A percentile compares a stretch with the other conserved stretches of the same genome.
phyloP scores from a whole-genome alignment of 2,329 filamentous ascomycete genomes.

The Botrytis sinoallii region DNA sequence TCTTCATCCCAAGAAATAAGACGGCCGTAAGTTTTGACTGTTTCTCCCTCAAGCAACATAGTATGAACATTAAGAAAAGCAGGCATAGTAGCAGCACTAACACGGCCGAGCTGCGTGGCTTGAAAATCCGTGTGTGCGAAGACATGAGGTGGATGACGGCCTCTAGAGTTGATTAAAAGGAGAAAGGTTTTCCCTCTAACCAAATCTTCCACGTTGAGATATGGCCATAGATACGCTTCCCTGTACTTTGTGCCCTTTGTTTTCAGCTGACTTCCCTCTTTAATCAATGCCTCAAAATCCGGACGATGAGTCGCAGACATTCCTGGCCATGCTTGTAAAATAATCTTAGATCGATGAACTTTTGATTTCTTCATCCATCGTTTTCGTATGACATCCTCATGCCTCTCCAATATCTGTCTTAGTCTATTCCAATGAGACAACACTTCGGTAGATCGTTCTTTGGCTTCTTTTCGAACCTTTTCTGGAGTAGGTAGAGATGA shows the following conservation, averaged over 20 bases:
- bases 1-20: constrained; percentile 41
- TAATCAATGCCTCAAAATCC: constrained; percentile 43
- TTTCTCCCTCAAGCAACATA: constrained; percentile 39
- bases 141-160: constrained; percentile 43
- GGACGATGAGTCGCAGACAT: constrained; percentile 51
- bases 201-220: constrained; percentile 58
- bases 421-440: constrained; percentile 22
- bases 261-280: constrained; percentile 25
- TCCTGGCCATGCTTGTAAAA: constrained; percentile 48
- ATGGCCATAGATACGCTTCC: constrained; percentile 48
- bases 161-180: constrained; percentile 53
- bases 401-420: constrained; percentile 45
- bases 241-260: constrained; percentile 28
- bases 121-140: constrained; percentile 49
- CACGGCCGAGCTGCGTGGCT: constrained; percentile 36
- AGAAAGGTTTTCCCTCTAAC: constrained; percentile 43
- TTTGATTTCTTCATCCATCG: constrained; percentile 54
- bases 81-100: constrained; percentile 28
- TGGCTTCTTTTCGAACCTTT: constrained; percentile 20
- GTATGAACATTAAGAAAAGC: constrained; percentile 37
- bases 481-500: constrained; percentile 7
- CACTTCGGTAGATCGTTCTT: constrained; percentile 18
- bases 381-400: constrained; percentile 50
- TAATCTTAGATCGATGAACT: constrained; percentile 44
- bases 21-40: constrained; percentile 39